Base-by-base conservation (phyloP, 2,329 filamentous ascomycete genomes). In the Aspergillus neotritici region DNA sequence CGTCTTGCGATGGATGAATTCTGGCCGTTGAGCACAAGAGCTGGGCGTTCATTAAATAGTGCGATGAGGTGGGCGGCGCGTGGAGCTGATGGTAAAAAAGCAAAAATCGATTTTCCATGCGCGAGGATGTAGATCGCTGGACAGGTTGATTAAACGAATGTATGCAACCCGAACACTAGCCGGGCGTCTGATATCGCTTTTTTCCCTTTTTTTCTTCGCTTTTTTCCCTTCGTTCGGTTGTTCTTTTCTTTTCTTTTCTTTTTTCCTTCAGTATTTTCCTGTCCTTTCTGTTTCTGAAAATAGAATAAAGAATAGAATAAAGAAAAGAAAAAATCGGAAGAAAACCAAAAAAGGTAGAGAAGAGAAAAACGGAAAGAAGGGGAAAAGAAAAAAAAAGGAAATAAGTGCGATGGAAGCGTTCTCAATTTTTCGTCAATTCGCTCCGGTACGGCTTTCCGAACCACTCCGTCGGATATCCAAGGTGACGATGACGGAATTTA, bases 1-100 rank as follows among this genome's bases (percentile, higher is more conserved):
- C 21, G 21, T 25, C 21, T 8, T 25, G 21, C 21, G 21, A 25
- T 25, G 21, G 7, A 25, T 25, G 21, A 25, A 25, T 25, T 31
- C 29, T 17, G 11, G 36, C 10, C 29, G 2, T 31, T 28, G 5
- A 34, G 36, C 28, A 21, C 16, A 25, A 31, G 28, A 45, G 15
- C 40, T 21, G 31, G 31, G 13, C 35, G 30, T 41, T 25, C 38
- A 38, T 40, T 46, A 46, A 52, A 48, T 51, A 48, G 40, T 45
- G 29, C 11, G 39, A 44, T 34, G 36, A 25, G 42, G 21, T 8
- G 21, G 41, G 39, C 29, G 31, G 47, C 15, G 21, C 21, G 21
- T 25, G 21, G 21, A 25, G 21, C 21, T 25, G 21, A 25, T 25
- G 7, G 13, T 16, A 30, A 40, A 46, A 42, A 44, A 29, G 38